Conservation (phyloP, 2,329 filamentous ascomycete genomes). For the Alternaria postmessia region DNA sequence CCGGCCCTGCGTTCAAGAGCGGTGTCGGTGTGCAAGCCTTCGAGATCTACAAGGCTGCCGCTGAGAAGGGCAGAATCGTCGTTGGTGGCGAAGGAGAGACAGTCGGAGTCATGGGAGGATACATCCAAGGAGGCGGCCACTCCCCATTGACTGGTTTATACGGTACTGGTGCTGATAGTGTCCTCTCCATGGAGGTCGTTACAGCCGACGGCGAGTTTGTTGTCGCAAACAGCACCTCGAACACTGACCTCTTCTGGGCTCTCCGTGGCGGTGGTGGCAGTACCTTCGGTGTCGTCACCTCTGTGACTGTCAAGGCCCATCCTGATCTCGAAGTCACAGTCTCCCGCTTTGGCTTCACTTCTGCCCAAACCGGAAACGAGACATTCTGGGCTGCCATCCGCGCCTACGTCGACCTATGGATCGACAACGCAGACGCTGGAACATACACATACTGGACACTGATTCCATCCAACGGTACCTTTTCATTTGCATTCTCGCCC, state of each 20-base stretch:
- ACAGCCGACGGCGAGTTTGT: conserved; percentile 44
- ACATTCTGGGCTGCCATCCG: conserved; percentile 47
- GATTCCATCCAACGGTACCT: conserved; percentile 44
- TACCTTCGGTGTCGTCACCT: conserved; percentile 46
- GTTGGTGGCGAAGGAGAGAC: conserved; percentile 61
- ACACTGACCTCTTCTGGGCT: conserved; percentile 49
- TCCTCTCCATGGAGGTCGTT: conserved; percentile 46
- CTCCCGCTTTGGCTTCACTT: conserved; percentile 45
- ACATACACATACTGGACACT: conserved; percentile 47
- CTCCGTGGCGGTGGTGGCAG: conserved; percentile 46
- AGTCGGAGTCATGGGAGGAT: conserved; percentile 60
- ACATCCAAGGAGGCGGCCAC: conserved; percentile 62
- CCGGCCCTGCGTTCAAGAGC: conserved; percentile 62
- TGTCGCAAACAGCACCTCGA: conserved; percentile 38
- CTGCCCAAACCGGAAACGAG: conserved; percentile 42
- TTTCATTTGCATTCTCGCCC: conserved; percentile 45
- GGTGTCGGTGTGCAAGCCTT: conserved; percentile 63
- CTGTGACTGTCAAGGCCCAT: conserved; percentile 46
- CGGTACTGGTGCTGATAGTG: conserved; percentile 49
- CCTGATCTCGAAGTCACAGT: conserved; percentile 44
- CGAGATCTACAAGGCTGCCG: conserved; percentile 62
- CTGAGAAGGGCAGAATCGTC: conserved; percentile 57
- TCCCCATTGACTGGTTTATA: conserved; percentile 60
- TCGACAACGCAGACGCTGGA: conserved; percentile 48
- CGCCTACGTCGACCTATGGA: conserved; percentile 41